Conservation (phyloP, 169 alveolate species). For the Plasmodium vinckei region DNA sequence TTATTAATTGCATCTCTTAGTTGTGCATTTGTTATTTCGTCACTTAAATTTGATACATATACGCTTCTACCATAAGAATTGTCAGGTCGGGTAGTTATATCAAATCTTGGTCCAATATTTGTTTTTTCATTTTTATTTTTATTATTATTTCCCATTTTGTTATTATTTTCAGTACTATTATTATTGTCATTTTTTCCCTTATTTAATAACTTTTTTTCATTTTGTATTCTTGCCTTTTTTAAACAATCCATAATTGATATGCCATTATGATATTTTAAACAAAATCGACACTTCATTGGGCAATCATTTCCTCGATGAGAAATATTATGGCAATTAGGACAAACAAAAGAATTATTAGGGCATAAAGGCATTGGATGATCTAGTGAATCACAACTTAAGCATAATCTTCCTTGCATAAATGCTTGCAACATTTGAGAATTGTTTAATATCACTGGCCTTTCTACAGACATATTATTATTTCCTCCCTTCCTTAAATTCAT, state of each 20-base stretch:
- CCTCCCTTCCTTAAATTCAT: neutral
- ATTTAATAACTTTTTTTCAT: slow-evolving; percentile 35
- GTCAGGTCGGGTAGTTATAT: slow-evolving; percentile 68
- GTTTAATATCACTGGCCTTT: slow-evolving; percentile 68
- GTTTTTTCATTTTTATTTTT: slow-evolving; percentile 34
- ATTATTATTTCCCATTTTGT: slow-evolving; percentile 19
- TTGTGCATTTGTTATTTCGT: slow-evolving; percentile 59
- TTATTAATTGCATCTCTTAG: slow-evolving; percentile 63
- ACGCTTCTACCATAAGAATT: slow-evolving; percentile 76
- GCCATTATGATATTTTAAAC: slow-evolving; percentile 61
- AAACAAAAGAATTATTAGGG: slow-evolving; percentile 83
- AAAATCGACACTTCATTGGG: slow-evolving; percentile 75
- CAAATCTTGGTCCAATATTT: slow-evolving; percentile 71
- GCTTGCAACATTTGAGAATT: slow-evolving; percentile 76
- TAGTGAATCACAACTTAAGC: slow-evolving; percentile 83
- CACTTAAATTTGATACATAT: slow-evolving; percentile 70
- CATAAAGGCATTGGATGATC: slow-evolving; percentile 84
- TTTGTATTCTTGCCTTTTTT: slow-evolving; percentile 72
- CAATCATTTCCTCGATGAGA: slow-evolving; percentile 82
- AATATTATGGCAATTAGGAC: slow-evolving; percentile 84
- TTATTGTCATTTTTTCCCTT: slow-evolving; percentile 56
- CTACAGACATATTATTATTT: slow-evolving; percentile 48
- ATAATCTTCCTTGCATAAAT: slow-evolving; percentile 81
- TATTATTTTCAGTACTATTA: slow-evolving; percentile 24
- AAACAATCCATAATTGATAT: slow-evolving; percentile 73